Evolutionary conservation across 352 stramenopile genomes (phyloP).

Genomic region (Globisporangium cystogenes): DNA sequence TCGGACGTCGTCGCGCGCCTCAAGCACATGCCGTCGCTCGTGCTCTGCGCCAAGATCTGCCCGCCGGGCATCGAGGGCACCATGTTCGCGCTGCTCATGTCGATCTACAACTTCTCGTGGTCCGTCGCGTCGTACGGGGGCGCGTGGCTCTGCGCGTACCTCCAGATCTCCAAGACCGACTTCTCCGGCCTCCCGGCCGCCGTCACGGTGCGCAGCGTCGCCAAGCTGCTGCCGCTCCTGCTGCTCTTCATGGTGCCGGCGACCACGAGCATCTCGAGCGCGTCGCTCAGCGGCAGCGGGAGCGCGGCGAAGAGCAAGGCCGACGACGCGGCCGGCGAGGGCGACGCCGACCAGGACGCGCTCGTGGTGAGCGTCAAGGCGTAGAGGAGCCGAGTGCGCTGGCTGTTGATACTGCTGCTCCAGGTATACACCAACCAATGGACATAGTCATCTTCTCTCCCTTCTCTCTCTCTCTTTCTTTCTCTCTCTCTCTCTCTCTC

Average conservation of each 20-base stretch:
- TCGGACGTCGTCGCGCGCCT: slow-evolving; percentile 74
- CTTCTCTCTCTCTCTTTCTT: too few species aligned
- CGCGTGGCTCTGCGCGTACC: slow-evolving; percentile 71
- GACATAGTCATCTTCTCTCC: too few species aligned
- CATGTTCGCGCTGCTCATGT: slow-evolving; percentile 92
- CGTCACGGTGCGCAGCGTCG: slow-evolving; percentile 48
- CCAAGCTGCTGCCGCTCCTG: slow-evolving; percentile 63
- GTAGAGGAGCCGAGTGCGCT: background rate
- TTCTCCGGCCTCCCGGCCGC: slow-evolving; percentile 52
- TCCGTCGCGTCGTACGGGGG: slow-evolving; percentile 69
- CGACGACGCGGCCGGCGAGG: background rate
- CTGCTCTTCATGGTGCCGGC: slow-evolving; percentile 72
- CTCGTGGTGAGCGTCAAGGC: slow-evolving; percentile 1
- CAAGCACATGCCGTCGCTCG: slow-evolving; percentile 92
- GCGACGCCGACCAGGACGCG: background rate
- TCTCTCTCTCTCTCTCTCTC: too few species aligned
- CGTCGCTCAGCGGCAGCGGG: slow-evolving; percentile 30
- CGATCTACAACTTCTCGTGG: slow-evolving; percentile 84
- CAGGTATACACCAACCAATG: background rate
- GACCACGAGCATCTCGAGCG: slow-evolving; percentile 61
- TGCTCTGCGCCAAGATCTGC: slow-evolving; percentile 95
- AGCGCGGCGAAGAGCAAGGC: slow-evolving; percentile 1
- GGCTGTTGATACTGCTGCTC: too few species aligned
- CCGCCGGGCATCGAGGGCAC: slow-evolving; percentile 95
- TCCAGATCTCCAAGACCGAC: slow-evolving; percentile 72